Percentiles rank a stretch among this genome's conserved stretches.
phyloP scores from a whole-genome alignment of 2,329 filamentous ascomycete genomes.

The Hymenoscyphus occultus region DNA sequence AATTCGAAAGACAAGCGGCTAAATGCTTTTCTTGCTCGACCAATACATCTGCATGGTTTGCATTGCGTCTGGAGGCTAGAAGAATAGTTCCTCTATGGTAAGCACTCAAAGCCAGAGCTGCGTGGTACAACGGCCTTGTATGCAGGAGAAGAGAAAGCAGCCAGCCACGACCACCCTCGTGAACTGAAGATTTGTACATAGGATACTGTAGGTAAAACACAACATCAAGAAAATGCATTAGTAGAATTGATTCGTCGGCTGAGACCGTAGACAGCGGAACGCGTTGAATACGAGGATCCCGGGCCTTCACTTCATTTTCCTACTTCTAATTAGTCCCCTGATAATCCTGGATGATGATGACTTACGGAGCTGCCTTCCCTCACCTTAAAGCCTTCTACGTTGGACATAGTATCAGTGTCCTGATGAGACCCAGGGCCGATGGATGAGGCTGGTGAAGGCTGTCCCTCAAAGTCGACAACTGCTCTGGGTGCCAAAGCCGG shows the following conservation, averaged over 20 bases:
- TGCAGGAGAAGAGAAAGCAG: conserved; percentile 54
- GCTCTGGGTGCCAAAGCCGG: not conserved
- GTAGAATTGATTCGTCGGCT: conserved; percentile 31
- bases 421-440: not conserved
- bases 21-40: conserved; percentile 32
- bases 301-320: not conserved
- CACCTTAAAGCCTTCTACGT: too few species aligned
- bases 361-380: conserved; percentile 1
- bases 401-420: not conserved
- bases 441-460: conserved; percentile 1
- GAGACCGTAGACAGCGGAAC: conserved; percentile 16
- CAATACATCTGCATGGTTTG: conserved; percentile 14
- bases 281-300: not conserved
- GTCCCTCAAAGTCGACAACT: not conserved
- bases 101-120: conserved; percentile 52
- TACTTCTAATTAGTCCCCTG: not conserved
- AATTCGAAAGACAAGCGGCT: conserved; percentile 39
- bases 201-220: conserved; percentile 62
- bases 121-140: conserved; percentile 57
- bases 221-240: conserved; percentile 61
- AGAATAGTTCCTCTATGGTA: conserved; percentile 42
- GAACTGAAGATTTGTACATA: conserved; percentile 55
- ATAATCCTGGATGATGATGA: not conserved
- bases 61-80: conserved; percentile 28
- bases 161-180: conserved; percentile 58